Evolutionary conservation across 805 yeast genomes (phyloP), one percentile per base, ranked within the genome.

Genomic region (Teunomyces panamensis): DNA sequence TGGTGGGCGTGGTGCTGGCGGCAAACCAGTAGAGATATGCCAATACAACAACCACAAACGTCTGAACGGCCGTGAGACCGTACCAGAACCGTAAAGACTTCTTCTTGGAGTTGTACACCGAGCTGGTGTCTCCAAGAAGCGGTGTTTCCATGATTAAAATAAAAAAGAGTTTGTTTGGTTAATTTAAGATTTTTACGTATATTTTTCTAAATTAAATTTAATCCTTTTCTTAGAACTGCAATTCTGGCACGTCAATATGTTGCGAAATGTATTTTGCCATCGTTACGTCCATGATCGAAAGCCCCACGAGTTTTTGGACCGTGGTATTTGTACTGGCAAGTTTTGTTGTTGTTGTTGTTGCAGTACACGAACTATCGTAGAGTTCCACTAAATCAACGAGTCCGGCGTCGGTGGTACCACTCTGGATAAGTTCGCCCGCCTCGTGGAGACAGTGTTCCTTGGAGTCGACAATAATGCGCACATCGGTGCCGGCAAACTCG

Each of bases 341-440:
- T n/a, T 44, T 42, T n/a, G 46, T 14, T 20, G 2, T 46, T n/a
- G 44, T 42, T n/a, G 46, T 14, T 20, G 2, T 26, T 3, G 13
- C 3, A 11, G 33, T 39, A 3, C 14, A 10, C 17, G 28, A 26
- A 2, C 43, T 17, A 5, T 50, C 51, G 29, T 58, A 65, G 43
- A 80, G 47, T 17, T 75, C 69, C 1, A 80, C 72, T 36, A 81
- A 55, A 56, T 80, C 83, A 5, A 80, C 57, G 39, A 81, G 60
- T n/a, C 75, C 66, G 1, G 63, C 59, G 3, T 53, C 62, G 1
- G 58, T 50, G 17, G 79, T 71, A 2, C 63, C 60, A 39, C 75
- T 69, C 55, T 74, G 77, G 42, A 82, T 76, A 45, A 84, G 64
- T 52, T 84, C 89, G 2, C 89, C 89, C 0, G 89, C 83, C 62